Evolutionary conservation across 1,284 basidiomycete genomes (phyloP).

Genomic region (Sparassis latifolia): DNA sequence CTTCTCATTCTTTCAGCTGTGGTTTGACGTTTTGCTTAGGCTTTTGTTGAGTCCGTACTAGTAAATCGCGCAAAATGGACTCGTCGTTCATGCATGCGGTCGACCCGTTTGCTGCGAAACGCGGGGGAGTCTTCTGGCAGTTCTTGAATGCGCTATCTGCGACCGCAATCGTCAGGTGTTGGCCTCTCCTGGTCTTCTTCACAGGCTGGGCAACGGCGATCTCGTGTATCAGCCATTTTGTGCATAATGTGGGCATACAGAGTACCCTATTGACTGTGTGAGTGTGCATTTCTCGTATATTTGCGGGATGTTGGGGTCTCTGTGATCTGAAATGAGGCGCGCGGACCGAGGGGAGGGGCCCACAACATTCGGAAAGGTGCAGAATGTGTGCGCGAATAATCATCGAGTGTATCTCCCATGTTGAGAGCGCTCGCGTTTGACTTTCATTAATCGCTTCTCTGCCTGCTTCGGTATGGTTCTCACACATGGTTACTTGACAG

Average conservation of each 20-base stretch:
- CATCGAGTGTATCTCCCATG: too few relatives aligned
- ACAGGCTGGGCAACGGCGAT: slow-evolving; percentile 52
- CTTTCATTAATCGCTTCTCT: too few relatives aligned
- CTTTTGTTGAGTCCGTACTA: too few relatives aligned
- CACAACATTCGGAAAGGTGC: neutral
- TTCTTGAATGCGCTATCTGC: slow-evolving; percentile 43
- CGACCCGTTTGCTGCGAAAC: neutral
- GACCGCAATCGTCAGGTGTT: slow-evolving; percentile 60
- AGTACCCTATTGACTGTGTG: slow-evolving; percentile 58
- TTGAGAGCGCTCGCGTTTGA: too few relatives aligned
- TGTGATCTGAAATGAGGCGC: neutral
- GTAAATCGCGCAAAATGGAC: neutral
- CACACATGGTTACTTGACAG: slow-evolving; percentile 22
- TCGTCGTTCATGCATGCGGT: neutral
- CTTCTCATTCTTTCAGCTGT: neutral
- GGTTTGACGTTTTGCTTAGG: too few relatives aligned
- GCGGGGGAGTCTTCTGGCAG: neutral
- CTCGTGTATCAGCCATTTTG: slow-evolving; percentile 41
- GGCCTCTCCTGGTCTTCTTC: slow-evolving; percentile 61
- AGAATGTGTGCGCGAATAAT: too few relatives aligned
- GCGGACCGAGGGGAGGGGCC: neutral
- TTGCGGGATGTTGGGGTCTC: neutral
- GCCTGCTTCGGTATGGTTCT: neutral
- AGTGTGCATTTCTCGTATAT: slow-evolving; percentile 16
- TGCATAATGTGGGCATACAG: slow-evolving; percentile 38